Conservation (phyloP, 2,329 filamentous ascomycete species). For the Fusarium lyarnte region DNA sequence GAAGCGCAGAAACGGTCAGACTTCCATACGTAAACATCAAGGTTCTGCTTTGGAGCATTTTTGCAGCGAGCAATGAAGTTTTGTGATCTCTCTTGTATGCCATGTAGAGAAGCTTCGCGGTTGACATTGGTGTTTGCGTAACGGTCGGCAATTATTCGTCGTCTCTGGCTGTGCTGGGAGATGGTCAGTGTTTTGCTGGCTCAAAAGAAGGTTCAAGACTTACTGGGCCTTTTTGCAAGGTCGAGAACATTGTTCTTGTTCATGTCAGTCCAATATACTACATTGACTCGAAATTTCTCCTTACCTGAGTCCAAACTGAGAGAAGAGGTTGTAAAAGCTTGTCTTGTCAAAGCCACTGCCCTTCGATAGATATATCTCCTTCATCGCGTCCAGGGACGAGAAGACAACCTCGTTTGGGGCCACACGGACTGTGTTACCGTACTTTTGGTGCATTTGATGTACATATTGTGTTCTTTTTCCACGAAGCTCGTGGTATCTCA, state of each 20-base stretch:
- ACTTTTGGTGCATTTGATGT: slow-evolving; percentile 8
- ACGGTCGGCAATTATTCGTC: slow-evolving; percentile 26
- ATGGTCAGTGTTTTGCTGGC: background rate
- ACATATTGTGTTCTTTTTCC: slow-evolving; percentile 25
- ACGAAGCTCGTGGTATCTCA: slow-evolving; percentile 18
- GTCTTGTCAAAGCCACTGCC: slow-evolving; percentile 32
- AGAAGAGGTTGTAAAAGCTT: slow-evolving; percentile 22
- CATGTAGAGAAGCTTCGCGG: slow-evolving; percentile 8
- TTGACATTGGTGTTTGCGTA: slow-evolving; percentile 30
- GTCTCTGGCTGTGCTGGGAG: slow-evolving; percentile 20
- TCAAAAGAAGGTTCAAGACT: rapidly evolving
- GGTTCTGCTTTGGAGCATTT: background rate
- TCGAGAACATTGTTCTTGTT: slow-evolving; percentile 26
- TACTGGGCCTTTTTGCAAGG: slow-evolving; percentile 15
- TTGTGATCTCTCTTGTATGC: slow-evolving; percentile 18
- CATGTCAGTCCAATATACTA: background rate
- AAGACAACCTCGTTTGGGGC: slow-evolving; percentile 30
- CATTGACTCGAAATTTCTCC: too few relatives aligned
- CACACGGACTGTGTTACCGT: slow-evolving; percentile 15
- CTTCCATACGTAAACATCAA: slow-evolving; percentile 23
- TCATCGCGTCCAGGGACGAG: slow-evolving; percentile 18
- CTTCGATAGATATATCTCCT: slow-evolving; percentile 26
- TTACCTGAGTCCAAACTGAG: slow-evolving; percentile 15
- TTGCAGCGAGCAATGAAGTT: slow-evolving; percentile 24
- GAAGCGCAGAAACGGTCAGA: rapidly evolving